Conservation (phyloP, 1,139 yeast genomes). For the Scheffersomyces quercinus region DNA sequence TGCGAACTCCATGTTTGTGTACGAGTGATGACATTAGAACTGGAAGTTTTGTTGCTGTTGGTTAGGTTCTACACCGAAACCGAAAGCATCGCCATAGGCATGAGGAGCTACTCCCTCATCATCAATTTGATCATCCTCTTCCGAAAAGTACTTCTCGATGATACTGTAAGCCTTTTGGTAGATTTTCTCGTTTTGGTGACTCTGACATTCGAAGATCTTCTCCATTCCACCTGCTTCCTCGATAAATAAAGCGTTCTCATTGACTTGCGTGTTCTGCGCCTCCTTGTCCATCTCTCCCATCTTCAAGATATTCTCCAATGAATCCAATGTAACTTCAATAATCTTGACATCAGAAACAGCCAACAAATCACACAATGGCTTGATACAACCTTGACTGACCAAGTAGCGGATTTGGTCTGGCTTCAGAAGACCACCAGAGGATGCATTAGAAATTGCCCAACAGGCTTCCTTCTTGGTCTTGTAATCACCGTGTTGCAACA, state of each 20-base stretch:
- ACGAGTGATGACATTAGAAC: constrained; percentile 27
- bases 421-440: constrained; percentile 88
- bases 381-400: constrained; percentile 94
- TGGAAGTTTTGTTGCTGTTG: constrained; percentile 51
- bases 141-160: constrained; percentile 88
- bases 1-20: constrained; percentile 1
- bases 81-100: constrained; percentile 80
- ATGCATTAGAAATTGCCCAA: constrained; percentile 98
- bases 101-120: constrained; percentile 83
- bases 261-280: constrained; percentile 63
- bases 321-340: constrained; percentile 93
- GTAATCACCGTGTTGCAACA: constrained; percentile 82
- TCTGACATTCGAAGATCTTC: constrained; percentile 91
- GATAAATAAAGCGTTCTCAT: constrained; percentile 85
- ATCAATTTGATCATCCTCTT: constrained; percentile 74
- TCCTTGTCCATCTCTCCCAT: constrained; percentile 94
- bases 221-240: constrained; percentile 99
- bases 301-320: constrained; percentile 87
- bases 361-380: constrained; percentile 92
- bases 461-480: constrained; percentile 98
- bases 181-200: constrained; percentile 85
- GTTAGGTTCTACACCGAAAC: constrained; percentile 68
- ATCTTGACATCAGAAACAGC: constrained; percentile 87
- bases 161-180: constrained; percentile 88
- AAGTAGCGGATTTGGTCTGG: constrained; percentile 94